Conservation (phyloP, 768 basidiomycete genomes). For the Phaeotremella skinneri region DNA sequence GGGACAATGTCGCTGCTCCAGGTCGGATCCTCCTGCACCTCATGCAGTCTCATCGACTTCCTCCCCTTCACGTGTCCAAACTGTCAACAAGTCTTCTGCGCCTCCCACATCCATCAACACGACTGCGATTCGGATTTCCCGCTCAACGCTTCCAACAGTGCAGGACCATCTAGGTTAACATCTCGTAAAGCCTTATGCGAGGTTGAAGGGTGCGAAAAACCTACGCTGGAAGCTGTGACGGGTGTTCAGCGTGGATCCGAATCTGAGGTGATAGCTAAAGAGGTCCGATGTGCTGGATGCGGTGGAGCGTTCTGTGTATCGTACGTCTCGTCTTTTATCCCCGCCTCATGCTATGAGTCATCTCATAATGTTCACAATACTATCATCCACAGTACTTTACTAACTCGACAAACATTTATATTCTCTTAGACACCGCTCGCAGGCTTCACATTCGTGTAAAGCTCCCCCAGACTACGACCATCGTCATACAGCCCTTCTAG, state of each 20-base stretch:
- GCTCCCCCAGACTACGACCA: constrained; percentile 24
- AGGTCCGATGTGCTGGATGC: constrained; percentile 29
- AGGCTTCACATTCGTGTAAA: constrained; percentile 29
- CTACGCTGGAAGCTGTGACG: constrained; percentile 28
- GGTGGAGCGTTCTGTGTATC: constrained; percentile 27
- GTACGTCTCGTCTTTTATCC: constrained; percentile 16
- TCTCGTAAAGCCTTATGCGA: constrained; percentile 17
- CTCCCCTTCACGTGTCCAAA: constrained; percentile 32
- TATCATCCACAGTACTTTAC: too few relatives aligned
- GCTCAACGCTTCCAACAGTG: constrained; percentile 8
- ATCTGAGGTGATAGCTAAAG: constrained; percentile 18
- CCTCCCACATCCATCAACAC: constrained; percentile 30
- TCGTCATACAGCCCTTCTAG: constrained; percentile 27
- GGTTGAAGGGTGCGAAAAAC: constrained; percentile 21
- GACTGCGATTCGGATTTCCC: too few relatives aligned
- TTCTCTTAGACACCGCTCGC: constrained; percentile 33
- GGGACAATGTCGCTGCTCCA: constrained; percentile 21
- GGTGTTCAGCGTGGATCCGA: neutral
- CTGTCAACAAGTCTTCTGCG: constrained; percentile 28
- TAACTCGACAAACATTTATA: neutral
- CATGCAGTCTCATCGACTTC: constrained; percentile 36
- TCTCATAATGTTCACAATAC: too few relatives aligned
- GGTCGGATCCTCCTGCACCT: constrained; percentile 24
- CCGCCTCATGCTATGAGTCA: neutral
- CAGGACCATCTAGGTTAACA: constrained; percentile 11